These are phyloP conservation scores for Huntiella savannae DNA, from an alignment of 2,329 filamentous ascomycete genomes.

Conservation along the genomic window DNA sequence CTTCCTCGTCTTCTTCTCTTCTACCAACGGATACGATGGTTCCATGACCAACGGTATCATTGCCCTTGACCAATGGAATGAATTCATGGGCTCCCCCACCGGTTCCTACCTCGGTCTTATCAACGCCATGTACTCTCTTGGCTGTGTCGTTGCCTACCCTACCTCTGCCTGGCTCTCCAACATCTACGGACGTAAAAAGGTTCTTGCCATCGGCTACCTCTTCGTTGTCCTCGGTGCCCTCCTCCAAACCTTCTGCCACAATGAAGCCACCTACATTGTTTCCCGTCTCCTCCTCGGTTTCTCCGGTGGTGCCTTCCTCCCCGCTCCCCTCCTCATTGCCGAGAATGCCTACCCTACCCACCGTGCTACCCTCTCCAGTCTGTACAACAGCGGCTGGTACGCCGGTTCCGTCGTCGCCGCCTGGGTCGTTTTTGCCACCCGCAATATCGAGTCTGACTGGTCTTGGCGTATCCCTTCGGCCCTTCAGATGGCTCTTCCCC, in stretches of 20 bases:
- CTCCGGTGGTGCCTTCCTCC: slow-evolving; percentile 31
- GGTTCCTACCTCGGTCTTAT: slow-evolving; percentile 31
- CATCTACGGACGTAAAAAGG: slow-evolving; percentile 26
- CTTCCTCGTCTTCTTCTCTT: slow-evolving; percentile 28
- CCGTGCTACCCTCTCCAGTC: slow-evolving; percentile 40
- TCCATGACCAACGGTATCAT: slow-evolving; percentile 30
- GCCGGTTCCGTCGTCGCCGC: slow-evolving; percentile 27
- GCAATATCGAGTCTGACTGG: slow-evolving; percentile 16
- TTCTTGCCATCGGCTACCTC: slow-evolving; percentile 26
- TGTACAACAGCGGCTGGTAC: slow-evolving; percentile 29
- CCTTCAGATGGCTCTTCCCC: slow-evolving; percentile 23
- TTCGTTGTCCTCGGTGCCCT: slow-evolving; percentile 21
- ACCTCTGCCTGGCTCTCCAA: slow-evolving; percentile 28
- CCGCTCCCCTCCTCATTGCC: slow-evolving; percentile 43
- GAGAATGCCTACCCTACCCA: slow-evolving; percentile 45
- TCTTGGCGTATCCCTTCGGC: slow-evolving; percentile 24
- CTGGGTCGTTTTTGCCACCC: slow-evolving; percentile 25
- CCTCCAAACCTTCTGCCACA: slow-evolving; percentile 18
- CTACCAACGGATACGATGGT: slow-evolving; percentile 34
- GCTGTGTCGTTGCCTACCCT: slow-evolving; percentile 27
- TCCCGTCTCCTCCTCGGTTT: slow-evolving; percentile 29
- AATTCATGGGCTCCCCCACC: slow-evolving; percentile 13
- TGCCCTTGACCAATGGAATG: slow-evolving; percentile 21
- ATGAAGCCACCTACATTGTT: slow-evolving; percentile 33
- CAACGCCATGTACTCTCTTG: slow-evolving; percentile 33